Evolutionary conservation across 192 early-diverging fungal genomes (phyloP).

Genomic region (Powellomyces hirtus): DNA sequence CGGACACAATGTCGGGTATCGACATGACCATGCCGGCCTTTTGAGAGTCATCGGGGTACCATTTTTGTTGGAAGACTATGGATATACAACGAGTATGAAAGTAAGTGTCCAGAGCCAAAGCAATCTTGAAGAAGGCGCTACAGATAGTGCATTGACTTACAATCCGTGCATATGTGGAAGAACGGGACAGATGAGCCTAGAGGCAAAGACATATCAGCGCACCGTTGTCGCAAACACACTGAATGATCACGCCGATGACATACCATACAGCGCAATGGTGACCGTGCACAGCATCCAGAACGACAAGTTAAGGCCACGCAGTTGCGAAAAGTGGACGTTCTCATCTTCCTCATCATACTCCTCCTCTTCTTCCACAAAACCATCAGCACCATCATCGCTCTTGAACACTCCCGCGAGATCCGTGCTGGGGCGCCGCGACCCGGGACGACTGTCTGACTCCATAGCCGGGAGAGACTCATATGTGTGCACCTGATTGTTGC

Average conservation of each 20-base stretch:
- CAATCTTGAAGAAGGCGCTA: no score
- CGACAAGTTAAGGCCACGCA: conserved; percentile 26
- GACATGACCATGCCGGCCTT: conserved; percentile 62
- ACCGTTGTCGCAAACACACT: no score
- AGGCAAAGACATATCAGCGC: no score
- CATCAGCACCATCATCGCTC: no score
- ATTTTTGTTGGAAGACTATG: conserved; percentile 62
- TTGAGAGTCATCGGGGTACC: conserved; percentile 49
- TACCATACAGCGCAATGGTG: conserved; percentile 52
- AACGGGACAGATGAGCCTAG: conserved; percentile 54
- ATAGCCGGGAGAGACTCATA: no score
- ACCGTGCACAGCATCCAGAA: conserved; percentile 57
- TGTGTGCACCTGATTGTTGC: no score
- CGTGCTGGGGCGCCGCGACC: no score
- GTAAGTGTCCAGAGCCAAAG: background rate
- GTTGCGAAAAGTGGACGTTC: conserved; percentile 36
- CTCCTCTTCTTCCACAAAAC: conserved; percentile 26
- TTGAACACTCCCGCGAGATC: no score
- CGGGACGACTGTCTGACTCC: no score
- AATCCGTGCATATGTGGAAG: conserved; percentile 60
- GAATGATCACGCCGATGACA: background rate
- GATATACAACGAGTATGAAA: background rate
- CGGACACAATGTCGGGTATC: conserved; percentile 60
- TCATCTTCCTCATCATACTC: conserved; percentile 48
- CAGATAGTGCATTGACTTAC: conserved; percentile 40